Base-by-base conservation (phyloP, 2,329 filamentous ascomycete species). In the Tolypocladium guangdongense region DNA sequence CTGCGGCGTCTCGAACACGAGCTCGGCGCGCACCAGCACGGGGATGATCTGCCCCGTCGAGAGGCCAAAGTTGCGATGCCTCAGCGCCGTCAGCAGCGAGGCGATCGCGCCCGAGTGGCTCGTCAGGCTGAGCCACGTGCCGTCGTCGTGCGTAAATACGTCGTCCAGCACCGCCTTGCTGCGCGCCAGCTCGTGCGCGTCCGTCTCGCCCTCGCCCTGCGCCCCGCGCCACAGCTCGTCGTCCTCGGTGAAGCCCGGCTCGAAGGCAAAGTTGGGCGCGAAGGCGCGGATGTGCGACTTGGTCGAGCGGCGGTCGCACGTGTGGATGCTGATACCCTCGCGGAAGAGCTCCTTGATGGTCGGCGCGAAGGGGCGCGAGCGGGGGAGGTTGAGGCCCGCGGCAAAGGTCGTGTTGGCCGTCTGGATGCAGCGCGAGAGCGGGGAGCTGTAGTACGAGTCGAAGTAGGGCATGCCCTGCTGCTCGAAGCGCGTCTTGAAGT, bases 41-140 rank as follows among this genome's bases (percentile, higher is more conserved):
- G 85, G 84, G 32, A 88, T 84, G 8, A 85, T 78, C 54, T 82
- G 78, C 10, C 86, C 85, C 0, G 86, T 89, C n/a, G 72, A 73
- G 14, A 88, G 70, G 2, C 70, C 65, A 63, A 88, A 88, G 3
- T 68, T 58, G n/a, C 77, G 75, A 60, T 88, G 85, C 50, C 77
- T 76, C 4, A 87, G 67, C 0, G 81, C 81, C 51, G 70, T 61
- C 3, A 84, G 71, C 27, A 82, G 66, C 52, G 69, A 73, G 12
- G 62, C 62, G 58, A 83, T 82, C 60, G 80, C 75, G 7, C 82
- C 82, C 22, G 75, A 78, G 66, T 86, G 82, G 52, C 74, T 80
- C 1, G 80, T 84, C 55, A 84, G 69, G 57, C 76, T 81, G 57
- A 85, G 66, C 74, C 78, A 84, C 1, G 77, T 80, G 52, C 70